Conservation (phyloP, 768 basidiomycete species). For the Hericium erinaceus region DNA sequence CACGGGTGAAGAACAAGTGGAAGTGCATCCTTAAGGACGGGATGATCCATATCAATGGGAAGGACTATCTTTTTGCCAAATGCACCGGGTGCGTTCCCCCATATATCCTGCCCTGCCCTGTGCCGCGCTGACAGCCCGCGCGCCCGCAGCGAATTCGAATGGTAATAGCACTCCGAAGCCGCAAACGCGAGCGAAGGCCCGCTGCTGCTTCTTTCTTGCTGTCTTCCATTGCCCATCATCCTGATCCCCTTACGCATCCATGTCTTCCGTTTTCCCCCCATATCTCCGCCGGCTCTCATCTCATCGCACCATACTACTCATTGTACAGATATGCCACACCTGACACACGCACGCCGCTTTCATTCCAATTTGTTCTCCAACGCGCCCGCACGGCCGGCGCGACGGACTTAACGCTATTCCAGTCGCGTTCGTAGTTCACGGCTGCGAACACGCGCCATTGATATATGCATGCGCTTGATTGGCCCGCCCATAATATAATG, state of each 20-base stretch:
- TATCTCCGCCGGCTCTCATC: background rate
- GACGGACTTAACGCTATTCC: too few species aligned
- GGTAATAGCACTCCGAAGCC: conserved; percentile 15
- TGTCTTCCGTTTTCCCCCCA: background rate
- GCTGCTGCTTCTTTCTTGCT: too few species aligned
- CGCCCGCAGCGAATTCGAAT: conserved; percentile 25
- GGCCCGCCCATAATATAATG: too few species aligned
- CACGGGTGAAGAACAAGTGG: conserved; percentile 99
- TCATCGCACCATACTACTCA: background rate
- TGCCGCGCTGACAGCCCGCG: background rate
- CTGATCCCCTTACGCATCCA: background rate
- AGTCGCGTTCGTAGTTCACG: too few species aligned
- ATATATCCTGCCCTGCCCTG: background rate
- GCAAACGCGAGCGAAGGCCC: background rate
- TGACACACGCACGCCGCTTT: too few species aligned
- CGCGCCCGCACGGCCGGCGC: too few species aligned
- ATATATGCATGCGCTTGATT: too few species aligned
- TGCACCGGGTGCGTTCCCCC: conserved; percentile 69
- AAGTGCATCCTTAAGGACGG: conserved; percentile 97
- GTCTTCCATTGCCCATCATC: background rate
- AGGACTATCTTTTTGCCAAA: conserved; percentile 94
- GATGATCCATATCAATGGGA: conserved; percentile 94
- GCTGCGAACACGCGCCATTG: too few species aligned
- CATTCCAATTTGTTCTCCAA: too few species aligned
- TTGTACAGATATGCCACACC: background rate